Percentiles rank a stretch among this genome's conserved stretches.
Evolutionary conservation across 257 asterid species (phyloP).

Genomic region (Penstemon barbatus): DNA sequence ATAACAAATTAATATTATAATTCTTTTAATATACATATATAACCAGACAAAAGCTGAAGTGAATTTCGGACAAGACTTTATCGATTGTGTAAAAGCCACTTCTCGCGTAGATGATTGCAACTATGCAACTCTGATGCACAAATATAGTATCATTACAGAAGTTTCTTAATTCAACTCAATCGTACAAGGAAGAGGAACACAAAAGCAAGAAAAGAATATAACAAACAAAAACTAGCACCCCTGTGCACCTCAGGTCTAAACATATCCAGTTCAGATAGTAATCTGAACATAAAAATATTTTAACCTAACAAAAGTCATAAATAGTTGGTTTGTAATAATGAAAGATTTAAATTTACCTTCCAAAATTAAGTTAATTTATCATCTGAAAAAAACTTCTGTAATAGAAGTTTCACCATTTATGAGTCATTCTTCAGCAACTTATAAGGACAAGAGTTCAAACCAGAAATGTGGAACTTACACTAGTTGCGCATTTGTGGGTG

Average conservation of each 20-base stretch:
- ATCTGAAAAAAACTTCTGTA: background rate
- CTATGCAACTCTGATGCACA: too few relatives aligned
- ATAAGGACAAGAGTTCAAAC: slow-evolving; percentile 5
- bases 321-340: background rate
- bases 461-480: slow-evolving; percentile 3
- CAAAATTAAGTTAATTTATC: background rate
- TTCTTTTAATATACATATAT: too few relatives aligned
- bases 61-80: too few relatives aligned
- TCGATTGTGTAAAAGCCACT: too few relatives aligned
- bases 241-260: background rate
- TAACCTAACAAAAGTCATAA: background rate
- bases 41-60: too few relatives aligned
- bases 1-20: too few relatives aligned
- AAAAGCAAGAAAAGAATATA: too few relatives aligned
- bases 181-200: too few relatives aligned
- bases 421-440: background rate
- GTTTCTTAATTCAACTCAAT: too few relatives aligned
- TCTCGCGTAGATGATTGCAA: too few relatives aligned
- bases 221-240: too few relatives aligned
- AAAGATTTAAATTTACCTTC: background rate
- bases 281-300: background rate
- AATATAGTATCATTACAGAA: too few relatives aligned
- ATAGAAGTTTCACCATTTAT: background rate
- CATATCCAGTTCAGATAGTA: background rate
- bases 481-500: slow-evolving; percentile 2